These are phyloP conservation scores for Pseudopyricularia cyperi DNA, from an alignment of 2,329 filamentous ascomycete species.

Conservation along the genomic window DNA sequence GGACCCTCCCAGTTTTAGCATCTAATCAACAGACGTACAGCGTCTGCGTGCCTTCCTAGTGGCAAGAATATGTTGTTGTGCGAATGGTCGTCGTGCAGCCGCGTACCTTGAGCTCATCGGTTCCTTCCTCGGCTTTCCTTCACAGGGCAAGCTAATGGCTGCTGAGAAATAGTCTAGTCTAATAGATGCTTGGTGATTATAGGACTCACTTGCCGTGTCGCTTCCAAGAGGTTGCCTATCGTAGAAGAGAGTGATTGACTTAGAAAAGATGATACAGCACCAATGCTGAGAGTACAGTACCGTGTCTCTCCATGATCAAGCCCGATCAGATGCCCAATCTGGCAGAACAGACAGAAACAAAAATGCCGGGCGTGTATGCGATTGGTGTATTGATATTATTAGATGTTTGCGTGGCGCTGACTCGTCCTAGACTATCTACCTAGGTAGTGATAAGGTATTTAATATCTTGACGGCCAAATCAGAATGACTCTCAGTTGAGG, in stretches of 20 bases:
- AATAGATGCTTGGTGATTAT: too few relatives aligned
- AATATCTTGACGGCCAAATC: background rate
- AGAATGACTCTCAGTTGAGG: too few relatives aligned
- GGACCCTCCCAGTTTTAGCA: too few relatives aligned
- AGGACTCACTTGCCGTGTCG: too few relatives aligned
- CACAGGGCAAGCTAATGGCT: background rate
- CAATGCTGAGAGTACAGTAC: background rate
- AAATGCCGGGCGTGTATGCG: background rate
- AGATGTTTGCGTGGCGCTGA: background rate
- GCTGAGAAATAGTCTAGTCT: background rate
- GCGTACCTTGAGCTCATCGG: background rate
- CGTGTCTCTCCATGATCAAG: background rate
- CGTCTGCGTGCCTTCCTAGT: conserved; percentile 3
- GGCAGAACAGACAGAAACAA: background rate
- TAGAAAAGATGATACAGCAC: background rate
- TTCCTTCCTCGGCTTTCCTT: too few relatives aligned
- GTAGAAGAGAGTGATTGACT: too few relatives aligned
- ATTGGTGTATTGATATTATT: background rate
- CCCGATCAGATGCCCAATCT: background rate
- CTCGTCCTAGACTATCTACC: too few relatives aligned
- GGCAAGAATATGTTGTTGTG: conserved; percentile 1
- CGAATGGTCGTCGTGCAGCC: conserved; percentile 1
- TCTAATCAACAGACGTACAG: too few relatives aligned
- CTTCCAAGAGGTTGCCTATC: too few relatives aligned
- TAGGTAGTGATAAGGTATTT: too few relatives aligned